phyloP scores from a whole-genome alignment of 495 filamentous ascomycete species.

The Corynascus novoguineensis region DNA sequence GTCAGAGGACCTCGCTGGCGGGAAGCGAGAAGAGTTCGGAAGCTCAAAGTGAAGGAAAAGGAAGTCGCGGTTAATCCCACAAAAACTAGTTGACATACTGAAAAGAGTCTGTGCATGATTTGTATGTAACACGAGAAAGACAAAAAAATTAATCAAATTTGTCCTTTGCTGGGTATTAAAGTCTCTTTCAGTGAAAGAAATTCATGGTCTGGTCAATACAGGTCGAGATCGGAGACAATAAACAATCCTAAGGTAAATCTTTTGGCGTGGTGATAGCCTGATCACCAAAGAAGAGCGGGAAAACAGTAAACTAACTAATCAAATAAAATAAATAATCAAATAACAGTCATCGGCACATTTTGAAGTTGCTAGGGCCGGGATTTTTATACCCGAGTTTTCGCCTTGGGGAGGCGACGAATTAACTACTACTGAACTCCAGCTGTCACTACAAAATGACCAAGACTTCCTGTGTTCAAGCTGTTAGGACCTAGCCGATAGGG shows the following conservation, averaged over 20 bases:
- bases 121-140: neutral
- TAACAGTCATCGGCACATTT: neutral
- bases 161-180: neutral
- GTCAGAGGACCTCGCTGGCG: conserved; percentile 40
- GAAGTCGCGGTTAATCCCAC: neutral
- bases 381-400: conserved; percentile 26
- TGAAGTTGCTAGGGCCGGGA: conserved; percentile 22
- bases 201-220: too few species aligned
- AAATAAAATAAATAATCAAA: neutral
- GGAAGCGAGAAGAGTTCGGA: conserved; percentile 31
- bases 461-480: neutral
- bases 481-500: neutral
- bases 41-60: conserved; percentile 26
- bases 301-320: neutral
- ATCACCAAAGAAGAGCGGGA: neutral
- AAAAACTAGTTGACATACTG: neutral
- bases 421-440: conserved; percentile 28
- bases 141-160: neutral
- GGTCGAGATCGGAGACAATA: neutral
- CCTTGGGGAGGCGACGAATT: conserved; percentile 30
- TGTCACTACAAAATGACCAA: conserved; percentile 2
- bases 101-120: neutral
- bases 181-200: neutral
- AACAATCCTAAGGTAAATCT: neutral
- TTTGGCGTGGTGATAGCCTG: neutral